Base-by-base conservation (phyloP, 495 filamentous ascomycete species). In the Penicillium tannophilum region DNA sequence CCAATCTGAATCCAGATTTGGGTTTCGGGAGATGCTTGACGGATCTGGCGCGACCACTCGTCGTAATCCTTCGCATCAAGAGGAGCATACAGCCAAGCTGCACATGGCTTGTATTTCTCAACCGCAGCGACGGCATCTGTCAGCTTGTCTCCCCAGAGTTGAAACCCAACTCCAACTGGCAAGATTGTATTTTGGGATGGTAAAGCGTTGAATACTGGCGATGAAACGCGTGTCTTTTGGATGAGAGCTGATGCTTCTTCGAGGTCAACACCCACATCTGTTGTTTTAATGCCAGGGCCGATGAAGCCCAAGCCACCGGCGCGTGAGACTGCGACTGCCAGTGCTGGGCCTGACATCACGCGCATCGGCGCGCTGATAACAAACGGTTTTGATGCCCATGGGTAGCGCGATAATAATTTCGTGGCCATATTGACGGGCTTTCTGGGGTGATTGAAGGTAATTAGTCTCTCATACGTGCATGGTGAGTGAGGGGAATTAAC, bases 291-390 rank as follows among this genome's bases (percentile, higher is more conserved):
- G 3, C 66, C 61, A 10, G 77, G 76, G 1, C 76, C 78, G 24
- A 81, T 68, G 42, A 79, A 81, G 6, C 87, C 87, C 2, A 90
- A 69, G 1, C 88, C 88, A n/a, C 88, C 87, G 23, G 89, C 87
- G 51, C 74, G 76, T 19, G 84, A 86, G 14, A 91, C 78, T 23
- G 78, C 83, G 19, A 80, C 65, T 7, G 88, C 77, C 0, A 91
- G 75, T 42, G 72, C 69, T 14, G 86, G 79, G 5, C 84, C 81
- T 7, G 89, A 77, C 63, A 91, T 84, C 28, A 88, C 72, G 44
- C 86, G 82, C 88, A 94, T 92, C 6, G 90, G 90, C 1, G 89
- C 90, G 55, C 77, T 69, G 56, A 84, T 73, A 23, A 94, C 79
- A 44, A 92, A 76, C 1, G 90, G 89, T 12, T 65, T 55, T 2